Conservation (phyloP, 306 rosid genomes). For the Malus sieversii region DNA sequence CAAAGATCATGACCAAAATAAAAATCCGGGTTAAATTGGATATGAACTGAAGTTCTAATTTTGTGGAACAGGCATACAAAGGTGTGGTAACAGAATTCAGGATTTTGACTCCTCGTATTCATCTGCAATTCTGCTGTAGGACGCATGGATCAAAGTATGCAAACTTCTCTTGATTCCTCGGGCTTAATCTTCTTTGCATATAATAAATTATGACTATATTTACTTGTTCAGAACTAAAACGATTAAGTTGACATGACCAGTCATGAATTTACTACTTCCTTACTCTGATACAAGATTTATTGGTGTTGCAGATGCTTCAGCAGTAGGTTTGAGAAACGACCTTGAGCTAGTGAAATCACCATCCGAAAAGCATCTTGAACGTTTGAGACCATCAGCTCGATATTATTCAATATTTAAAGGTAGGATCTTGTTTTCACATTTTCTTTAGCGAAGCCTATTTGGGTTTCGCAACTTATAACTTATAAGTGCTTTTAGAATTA, state of each 20-base stretch:
- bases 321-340: slow-evolving; percentile 33
- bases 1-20: neutral
- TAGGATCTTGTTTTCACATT: neutral
- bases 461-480: neutral
- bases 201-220: neutral
- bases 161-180: neutral
- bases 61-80: slow-evolving; percentile 33
- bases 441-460: neutral
- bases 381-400: slow-evolving; percentile 78
- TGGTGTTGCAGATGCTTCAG: slow-evolving; percentile 43
- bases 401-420: slow-evolving; percentile 64
- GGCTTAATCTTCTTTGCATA: neutral
- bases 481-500: neutral
- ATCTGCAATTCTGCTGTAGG: slow-evolving; percentile 6
- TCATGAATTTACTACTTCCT: neutral
- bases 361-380: slow-evolving; percentile 49
- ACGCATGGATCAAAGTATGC: slow-evolving; percentile 63
- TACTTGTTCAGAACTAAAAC: neutral
- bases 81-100: slow-evolving; percentile 14
- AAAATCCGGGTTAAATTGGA: neutral
- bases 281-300: slow-evolving; percentile 18
- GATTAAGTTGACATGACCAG: neutral
- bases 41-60: slow-evolving; percentile 13
- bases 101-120: slow-evolving; percentile 13
- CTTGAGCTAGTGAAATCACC: slow-evolving; percentile 50